phyloP scores from a whole-genome alignment of 1,284 basidiomycete genomes.

The Anthracocystis panici-leucophaei region DNA sequence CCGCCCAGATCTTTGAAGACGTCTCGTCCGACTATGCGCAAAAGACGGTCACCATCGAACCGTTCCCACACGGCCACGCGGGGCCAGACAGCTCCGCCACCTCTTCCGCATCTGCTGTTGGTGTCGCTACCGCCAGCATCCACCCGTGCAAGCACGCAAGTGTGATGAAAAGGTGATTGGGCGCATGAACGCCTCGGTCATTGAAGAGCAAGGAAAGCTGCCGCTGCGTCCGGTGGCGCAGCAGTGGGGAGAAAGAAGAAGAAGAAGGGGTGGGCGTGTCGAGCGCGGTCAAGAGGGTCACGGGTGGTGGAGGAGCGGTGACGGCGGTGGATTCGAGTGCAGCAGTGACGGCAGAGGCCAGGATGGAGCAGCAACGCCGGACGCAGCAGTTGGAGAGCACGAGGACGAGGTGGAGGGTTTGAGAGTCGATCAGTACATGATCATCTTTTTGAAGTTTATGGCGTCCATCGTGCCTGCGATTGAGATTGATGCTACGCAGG shows the following conservation, averaged over 20 bases:
- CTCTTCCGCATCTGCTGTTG: conserved; percentile 14
- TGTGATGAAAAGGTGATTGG: conserved; percentile 99
- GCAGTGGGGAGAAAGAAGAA: conserved; percentile 70
- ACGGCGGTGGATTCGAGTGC: conserved; percentile 10
- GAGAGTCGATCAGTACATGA: conserved; percentile 67
- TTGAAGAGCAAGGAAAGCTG: conserved; percentile 69
- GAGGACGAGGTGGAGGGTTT: conserved; percentile 55
- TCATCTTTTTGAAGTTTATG: conserved; percentile 69
- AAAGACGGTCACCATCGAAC: conserved; percentile 98
- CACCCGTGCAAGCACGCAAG: conserved; percentile 99
- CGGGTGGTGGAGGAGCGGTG: conserved; percentile 72
- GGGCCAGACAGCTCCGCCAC: conserved; percentile 42
- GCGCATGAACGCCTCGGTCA: conserved; percentile 82
- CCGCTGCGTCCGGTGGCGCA: conserved; percentile 32
- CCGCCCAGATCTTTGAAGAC: conserved; percentile 94
- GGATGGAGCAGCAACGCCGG: conserved; percentile 2
- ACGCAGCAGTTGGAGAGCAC: conserved; percentile 5
- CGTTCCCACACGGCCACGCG: conserved; percentile 91
- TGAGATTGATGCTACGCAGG: conserved; percentile 67
- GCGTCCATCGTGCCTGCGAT: conserved; percentile 67
- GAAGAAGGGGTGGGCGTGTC: conserved; percentile 80
- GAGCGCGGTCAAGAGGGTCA: conserved; percentile 79
- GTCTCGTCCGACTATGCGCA: conserved; percentile 96
- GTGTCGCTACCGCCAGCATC: conserved; percentile 75
- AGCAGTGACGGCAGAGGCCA: neutral